Evolutionary conservation across 805 yeast species (phyloP).

Genomic region (Candida maris): DNA sequence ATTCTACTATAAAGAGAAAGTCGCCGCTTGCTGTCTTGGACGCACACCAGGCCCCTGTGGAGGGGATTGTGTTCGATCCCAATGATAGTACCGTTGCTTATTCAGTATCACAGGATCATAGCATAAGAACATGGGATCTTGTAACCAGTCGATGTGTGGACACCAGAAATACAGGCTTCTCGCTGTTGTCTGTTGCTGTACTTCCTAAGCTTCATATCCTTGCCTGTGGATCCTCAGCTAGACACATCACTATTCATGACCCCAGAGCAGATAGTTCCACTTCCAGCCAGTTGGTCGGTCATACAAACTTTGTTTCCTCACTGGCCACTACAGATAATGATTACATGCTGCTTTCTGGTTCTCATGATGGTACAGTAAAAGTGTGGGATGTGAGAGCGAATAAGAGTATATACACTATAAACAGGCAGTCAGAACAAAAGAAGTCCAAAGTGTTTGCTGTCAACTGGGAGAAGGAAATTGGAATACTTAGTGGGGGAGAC

Average conservation of each 20-base stretch:
- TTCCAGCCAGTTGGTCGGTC: slow-evolving; percentile 77
- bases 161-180: slow-evolving; percentile 80
- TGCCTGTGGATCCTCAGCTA: slow-evolving; percentile 96
- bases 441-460: slow-evolving; percentile 78
- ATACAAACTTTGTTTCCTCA: slow-evolving; percentile 83
- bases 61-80: slow-evolving; percentile 71
- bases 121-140: slow-evolving; percentile 94
- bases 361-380: slow-evolving; percentile 95
- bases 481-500: slow-evolving; percentile 90
- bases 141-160: slow-evolving; percentile 83
- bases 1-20: slow-evolving; percentile 71
- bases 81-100: slow-evolving; percentile 79
- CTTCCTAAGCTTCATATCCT: slow-evolving; percentile 65
- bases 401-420: slow-evolving; percentile 74
- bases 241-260: slow-evolving; percentile 92
- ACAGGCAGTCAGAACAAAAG: slow-evolving; percentile 58
- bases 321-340: slow-evolving; percentile 74
- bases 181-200: slow-evolving; percentile 71
- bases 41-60: slow-evolving; percentile 85
- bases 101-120: slow-evolving; percentile 94
- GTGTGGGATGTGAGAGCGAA: slow-evolving; percentile 95
- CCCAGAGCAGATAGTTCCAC: slow-evolving; percentile 74
- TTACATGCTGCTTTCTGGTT: slow-evolving; percentile 80
- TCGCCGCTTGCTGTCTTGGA: slow-evolving; percentile 77
- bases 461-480: slow-evolving; percentile 74